Conservation (phyloP, 2,329 filamentous ascomycete genomes). For the Alternaria solani region DNA sequence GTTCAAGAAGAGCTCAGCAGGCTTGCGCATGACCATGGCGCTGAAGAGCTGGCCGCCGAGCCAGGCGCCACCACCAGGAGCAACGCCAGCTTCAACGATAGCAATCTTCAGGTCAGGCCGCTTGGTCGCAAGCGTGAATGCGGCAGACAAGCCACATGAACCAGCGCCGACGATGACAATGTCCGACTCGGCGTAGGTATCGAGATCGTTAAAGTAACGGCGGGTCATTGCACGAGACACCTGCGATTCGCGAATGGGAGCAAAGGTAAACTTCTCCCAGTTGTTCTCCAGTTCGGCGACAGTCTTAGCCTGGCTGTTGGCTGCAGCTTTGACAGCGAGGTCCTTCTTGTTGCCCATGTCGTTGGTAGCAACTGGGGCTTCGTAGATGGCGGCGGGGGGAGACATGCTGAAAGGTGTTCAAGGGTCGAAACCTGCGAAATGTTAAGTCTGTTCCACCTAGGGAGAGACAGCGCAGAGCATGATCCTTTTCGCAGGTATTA, state of each 20-base stretch:
- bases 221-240: slow-evolving; percentile 93
- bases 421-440: slow-evolving; percentile 40
- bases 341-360: slow-evolving; percentile 46
- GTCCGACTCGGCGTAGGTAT: slow-evolving; percentile 89
- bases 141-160: slow-evolving; percentile 84
- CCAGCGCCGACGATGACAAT: slow-evolving; percentile 93
- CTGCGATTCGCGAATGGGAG: slow-evolving; percentile 88
- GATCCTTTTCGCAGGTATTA: slow-evolving; percentile 99
- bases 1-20: slow-evolving; percentile 82
- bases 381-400: slow-evolving; percentile 74
- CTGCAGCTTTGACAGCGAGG: slow-evolving; percentile 59
- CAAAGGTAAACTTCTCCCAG: slow-evolving; percentile 84
- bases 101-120: slow-evolving; percentile 92
- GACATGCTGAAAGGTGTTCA: slow-evolving; percentile 65
- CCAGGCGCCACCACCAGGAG: slow-evolving; percentile 87
- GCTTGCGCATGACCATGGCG: slow-evolving; percentile 95
- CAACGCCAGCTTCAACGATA: slow-evolving; percentile 86
- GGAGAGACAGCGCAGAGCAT: slow-evolving; percentile 71
- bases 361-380: slow-evolving; percentile 45
- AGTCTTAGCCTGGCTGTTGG: slow-evolving; percentile 59
- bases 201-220: slow-evolving; percentile 90
- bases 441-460: slow-evolving; percentile 39
- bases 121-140: slow-evolving; percentile 82
- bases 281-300: slow-evolving; percentile 74
- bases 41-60: slow-evolving; percentile 93